A percentile compares a stretch with the other conserved stretches of the same genome.
phyloP scores from a whole-genome alignment of 73 alveolate genomes.

The Halteria grandinella region DNA sequence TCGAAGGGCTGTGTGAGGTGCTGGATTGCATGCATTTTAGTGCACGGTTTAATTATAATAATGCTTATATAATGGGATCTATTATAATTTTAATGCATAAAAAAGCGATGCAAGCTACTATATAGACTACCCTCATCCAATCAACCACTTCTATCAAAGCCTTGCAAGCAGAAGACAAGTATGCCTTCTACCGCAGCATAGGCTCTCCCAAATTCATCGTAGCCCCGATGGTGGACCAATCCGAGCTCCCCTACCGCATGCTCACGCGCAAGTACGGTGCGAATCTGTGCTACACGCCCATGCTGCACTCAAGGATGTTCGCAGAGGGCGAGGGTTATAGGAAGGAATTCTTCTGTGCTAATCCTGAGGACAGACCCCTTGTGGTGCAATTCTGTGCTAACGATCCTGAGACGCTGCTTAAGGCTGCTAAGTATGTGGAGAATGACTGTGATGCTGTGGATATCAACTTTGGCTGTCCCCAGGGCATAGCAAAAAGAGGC shows the following conservation, averaged over 20 bases:
- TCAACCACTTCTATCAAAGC: too few relatives aligned
- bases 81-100: too few relatives aligned
- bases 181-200: conserved; percentile 83
- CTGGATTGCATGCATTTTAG: too few relatives aligned
- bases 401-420: conserved; percentile 93
- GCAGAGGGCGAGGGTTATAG: conserved; percentile 73
- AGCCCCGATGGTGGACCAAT: conserved; percentile 98
- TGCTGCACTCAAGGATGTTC: conserved; percentile 87
- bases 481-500: conserved; percentile 97
- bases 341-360: conserved; percentile 79
- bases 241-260: conserved; percentile 94
- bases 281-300: conserved; percentile 93
- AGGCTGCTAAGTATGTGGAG: conserved; percentile 90
- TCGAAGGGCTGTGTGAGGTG: too few relatives aligned
- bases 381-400: conserved; percentile 97
- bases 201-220: conserved; percentile 95
- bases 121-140: too few relatives aligned
- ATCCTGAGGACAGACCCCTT: conserved; percentile 92
- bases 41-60: too few relatives aligned
- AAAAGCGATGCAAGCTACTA: too few relatives aligned
- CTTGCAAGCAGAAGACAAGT: background rate
- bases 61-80: too few relatives aligned
- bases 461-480: conserved; percentile 97
- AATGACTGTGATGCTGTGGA: conserved; percentile 95
- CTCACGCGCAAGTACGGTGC: conserved; percentile 93